These are phyloP conservation scores for Coemansia sp. DNA, from an alignment of 192 early-diverging fungal genomes.

Conservation along the genomic window DNA sequence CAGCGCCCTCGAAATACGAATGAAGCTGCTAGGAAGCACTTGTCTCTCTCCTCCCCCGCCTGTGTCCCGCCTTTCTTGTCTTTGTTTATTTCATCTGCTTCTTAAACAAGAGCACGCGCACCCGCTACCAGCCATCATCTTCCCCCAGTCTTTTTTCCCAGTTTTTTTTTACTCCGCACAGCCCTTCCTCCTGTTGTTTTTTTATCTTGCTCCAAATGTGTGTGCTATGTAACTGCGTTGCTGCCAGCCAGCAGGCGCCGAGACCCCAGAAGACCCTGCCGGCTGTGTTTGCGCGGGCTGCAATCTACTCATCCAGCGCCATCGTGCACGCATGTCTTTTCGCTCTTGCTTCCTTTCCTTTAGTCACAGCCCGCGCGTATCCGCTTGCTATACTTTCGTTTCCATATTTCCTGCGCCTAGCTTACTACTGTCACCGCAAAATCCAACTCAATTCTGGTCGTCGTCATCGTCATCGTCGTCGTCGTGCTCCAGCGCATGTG, in stretches of 20 bases:
- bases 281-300: neutral
- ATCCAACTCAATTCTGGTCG: neutral
- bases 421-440: neutral
- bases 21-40: neutral
- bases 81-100: neutral
- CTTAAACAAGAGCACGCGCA: neutral
- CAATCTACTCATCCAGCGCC: neutral
- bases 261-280: neutral
- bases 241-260: neutral
- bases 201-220: neutral
- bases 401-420: conserved; percentile 5
- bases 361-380: neutral
- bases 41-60: neutral
- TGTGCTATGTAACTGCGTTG: conserved; percentile 2
- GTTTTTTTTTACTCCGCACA: conserved; percentile 4
- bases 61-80: neutral
- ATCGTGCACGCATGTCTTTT: conserved; percentile 5
- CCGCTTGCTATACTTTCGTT: conserved; percentile 1
- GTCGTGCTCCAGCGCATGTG: neutral
- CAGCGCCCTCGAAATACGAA: neutral
- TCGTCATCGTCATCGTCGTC: neutral
- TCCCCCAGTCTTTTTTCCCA: conserved; percentile 6
- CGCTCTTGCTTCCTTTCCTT: conserved; percentile 9
- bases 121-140: neutral
- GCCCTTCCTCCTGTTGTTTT: neutral